Evolutionary conservation across 2,329 filamentous ascomycete species (phyloP).

Genomic region (Podosphaera fusca): DNA sequence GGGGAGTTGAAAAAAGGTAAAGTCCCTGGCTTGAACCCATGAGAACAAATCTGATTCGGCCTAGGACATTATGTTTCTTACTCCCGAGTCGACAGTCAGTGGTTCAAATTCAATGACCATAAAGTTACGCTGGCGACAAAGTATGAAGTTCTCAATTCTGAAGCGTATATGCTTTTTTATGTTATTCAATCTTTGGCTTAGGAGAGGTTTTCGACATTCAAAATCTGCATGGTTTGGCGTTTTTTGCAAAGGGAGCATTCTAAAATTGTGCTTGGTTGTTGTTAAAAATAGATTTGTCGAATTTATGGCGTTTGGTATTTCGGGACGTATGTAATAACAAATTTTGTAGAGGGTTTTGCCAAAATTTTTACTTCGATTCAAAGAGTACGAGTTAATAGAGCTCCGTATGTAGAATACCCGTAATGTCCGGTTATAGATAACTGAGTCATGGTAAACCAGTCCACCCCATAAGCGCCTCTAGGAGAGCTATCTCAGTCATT

Average conservation of each 20-base stretch:
- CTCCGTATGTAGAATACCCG: background rate
- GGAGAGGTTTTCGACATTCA: background rate
- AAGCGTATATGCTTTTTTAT: constrained; percentile 85
- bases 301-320: background rate
- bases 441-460: too few species aligned
- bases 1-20: constrained; percentile 66
- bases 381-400: background rate
- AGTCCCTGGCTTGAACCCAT: background rate
- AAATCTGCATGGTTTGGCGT: background rate
- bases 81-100: constrained; percentile 60
- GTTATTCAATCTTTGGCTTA: constrained; percentile 38
- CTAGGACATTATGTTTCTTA: constrained; percentile 71
- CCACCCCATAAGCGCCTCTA: too few species aligned
- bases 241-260: background rate
- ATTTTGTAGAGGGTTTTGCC: background rate
- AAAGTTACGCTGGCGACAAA: constrained; percentile 68
- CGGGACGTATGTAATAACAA: background rate
- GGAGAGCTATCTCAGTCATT: background rate
- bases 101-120: constrained; percentile 92
- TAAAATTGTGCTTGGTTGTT: background rate
- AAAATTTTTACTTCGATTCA: background rate
- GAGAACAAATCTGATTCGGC: constrained; percentile 4
- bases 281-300: background rate
- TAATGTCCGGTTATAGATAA: background rate
- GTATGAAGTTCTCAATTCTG: constrained; percentile 62